These are phyloP conservation scores for Helotiales sp. DNA, from an alignment of 2,329 filamentous ascomycete genomes.

Conservation along the genomic window DNA sequence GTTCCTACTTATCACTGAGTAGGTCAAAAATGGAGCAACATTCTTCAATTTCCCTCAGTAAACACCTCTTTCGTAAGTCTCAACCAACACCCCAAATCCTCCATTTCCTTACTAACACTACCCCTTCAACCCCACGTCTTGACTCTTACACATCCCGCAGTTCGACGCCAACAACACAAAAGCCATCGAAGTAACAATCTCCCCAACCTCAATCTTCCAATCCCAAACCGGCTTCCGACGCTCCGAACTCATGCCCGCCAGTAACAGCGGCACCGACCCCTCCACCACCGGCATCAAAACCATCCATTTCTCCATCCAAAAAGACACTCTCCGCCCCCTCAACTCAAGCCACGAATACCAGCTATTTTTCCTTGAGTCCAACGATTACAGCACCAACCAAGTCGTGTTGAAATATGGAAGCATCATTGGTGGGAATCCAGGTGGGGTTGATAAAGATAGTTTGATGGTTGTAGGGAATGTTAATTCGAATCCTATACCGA, in stretches of 20 bases:
- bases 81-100: too few species aligned
- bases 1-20: neutral
- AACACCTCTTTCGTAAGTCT: slow-evolving; percentile 40
- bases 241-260: slow-evolving; percentile 53
- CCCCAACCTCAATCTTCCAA: slow-evolving; percentile 51
- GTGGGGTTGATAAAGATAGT: slow-evolving; percentile 38
- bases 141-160: slow-evolving; percentile 1
- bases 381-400: slow-evolving; percentile 50
- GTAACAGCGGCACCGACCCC: slow-evolving; percentile 51
- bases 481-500: slow-evolving; percentile 46
- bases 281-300: slow-evolving; percentile 58
- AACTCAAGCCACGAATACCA: slow-evolving; percentile 64
- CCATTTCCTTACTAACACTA: neutral
- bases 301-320: slow-evolving; percentile 59
- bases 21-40: slow-evolving; percentile 51
- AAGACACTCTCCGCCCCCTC: slow-evolving; percentile 49
- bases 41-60: slow-evolving; percentile 49
- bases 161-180: slow-evolving; percentile 21
- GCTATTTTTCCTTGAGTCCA: slow-evolving; percentile 51
- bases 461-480: slow-evolving; percentile 45
- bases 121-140: too few species aligned
- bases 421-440: slow-evolving; percentile 45
- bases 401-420: slow-evolving; percentile 54
- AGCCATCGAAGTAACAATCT: slow-evolving; percentile 25
- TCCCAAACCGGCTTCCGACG: slow-evolving; percentile 61